phyloP scores from a whole-genome alignment of 805 yeast species.

The Candida insectorum region DNA sequence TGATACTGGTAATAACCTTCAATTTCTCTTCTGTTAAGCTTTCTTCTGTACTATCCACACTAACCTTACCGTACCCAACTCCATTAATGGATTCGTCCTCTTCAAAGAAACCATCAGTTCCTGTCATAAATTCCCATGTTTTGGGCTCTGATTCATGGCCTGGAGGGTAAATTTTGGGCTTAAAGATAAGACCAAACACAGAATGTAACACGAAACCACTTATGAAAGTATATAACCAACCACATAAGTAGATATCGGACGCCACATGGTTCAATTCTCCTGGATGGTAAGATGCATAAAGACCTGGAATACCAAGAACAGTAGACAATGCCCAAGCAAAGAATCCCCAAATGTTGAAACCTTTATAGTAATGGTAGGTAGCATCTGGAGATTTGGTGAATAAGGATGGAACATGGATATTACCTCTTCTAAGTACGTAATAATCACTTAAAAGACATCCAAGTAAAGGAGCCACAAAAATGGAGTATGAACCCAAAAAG shows the following conservation, averaged over 20 bases:
- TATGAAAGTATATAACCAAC: conserved; percentile 14
- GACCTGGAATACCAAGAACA: conserved; percentile 13
- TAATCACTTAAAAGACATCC: conserved; percentile 12
- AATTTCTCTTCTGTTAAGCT: conserved; percentile 11
- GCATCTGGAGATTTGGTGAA: conserved; percentile 8
- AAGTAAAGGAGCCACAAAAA: conserved; percentile 13
- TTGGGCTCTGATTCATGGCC: conserved; percentile 11
- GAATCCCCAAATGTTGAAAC: conserved; percentile 12
- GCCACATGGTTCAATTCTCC: conserved; percentile 8
- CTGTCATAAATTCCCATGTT: conserved; percentile 15
- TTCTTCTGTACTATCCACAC: conserved; percentile 7
- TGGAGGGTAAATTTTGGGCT: conserved; percentile 12
- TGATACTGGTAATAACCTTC: conserved; percentile 13
- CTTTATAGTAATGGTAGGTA: conserved; percentile 11
- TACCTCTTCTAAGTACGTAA: conserved; percentile 12
- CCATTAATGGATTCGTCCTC: conserved; percentile 12
- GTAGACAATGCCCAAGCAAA: conserved; percentile 11
- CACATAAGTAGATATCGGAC: conserved; percentile 11
- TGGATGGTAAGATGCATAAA: conserved; percentile 12
- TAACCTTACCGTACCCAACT: conserved; percentile 11
- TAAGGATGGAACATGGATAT: conserved; percentile 14
- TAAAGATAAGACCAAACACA: conserved; percentile 10
- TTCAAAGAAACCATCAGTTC: conserved; percentile 14
- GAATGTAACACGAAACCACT: conserved; percentile 9
- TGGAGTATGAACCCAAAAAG: conserved; percentile 13